phyloP scores from a whole-genome alignment of 108 stramenopile species.

The Skeletonema grethae region DNA sequence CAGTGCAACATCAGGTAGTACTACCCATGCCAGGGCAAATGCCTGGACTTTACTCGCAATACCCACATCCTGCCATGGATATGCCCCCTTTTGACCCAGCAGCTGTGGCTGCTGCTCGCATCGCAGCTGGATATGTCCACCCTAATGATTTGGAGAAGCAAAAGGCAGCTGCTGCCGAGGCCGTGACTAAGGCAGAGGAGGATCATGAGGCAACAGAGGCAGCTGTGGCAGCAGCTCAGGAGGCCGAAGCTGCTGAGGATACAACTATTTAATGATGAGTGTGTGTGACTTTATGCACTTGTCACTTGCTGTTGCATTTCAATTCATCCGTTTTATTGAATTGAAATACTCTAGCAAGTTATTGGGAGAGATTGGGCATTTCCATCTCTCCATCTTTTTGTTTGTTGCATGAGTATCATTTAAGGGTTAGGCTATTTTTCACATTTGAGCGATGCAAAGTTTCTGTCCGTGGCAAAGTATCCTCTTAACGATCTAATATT shows the following conservation, averaged over 20 bases:
- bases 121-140: conserved; percentile 39
- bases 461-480: too few species aligned
- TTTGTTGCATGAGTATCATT: conserved; percentile 2
- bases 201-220: conserved; percentile 12
- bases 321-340: not conserved
- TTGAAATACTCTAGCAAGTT: not conserved
- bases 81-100: conserved; percentile 30
- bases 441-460: not conserved
- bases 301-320: not conserved
- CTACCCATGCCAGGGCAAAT: conserved; percentile 13
- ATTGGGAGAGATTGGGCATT: not conserved
- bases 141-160: conserved; percentile 28
- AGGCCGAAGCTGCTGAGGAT: conserved; percentile 29
- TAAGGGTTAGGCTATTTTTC: not conserved
- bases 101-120: conserved; percentile 12
- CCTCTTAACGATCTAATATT: not conserved
- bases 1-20: conserved; percentile 16
- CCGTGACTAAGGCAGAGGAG: conserved; percentile 11
- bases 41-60: conserved; percentile 33
- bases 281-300: not conserved
- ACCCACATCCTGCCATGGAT: conserved; percentile 42
- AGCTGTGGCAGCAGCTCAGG: conserved; percentile 36
- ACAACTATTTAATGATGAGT: not conserved
- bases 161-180: conserved; percentile 4
- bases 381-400: not conserved